Evolutionary conservation across 805 yeast species (phyloP).

Genomic region (Candida ortonii): DNA sequence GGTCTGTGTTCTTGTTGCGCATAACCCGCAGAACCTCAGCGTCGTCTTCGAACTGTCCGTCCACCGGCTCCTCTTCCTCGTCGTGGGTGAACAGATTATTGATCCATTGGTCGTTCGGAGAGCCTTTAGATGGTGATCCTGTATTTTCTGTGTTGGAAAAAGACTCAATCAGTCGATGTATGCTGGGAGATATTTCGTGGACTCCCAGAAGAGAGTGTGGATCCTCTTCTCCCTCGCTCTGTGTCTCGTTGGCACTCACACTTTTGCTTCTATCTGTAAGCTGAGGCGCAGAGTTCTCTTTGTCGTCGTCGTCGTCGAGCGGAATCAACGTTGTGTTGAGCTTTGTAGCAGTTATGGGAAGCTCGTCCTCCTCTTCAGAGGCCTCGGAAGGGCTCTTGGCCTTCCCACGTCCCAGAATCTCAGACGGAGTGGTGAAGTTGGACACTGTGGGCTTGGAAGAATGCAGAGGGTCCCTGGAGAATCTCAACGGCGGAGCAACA

Average conservation of each 20-base stretch:
- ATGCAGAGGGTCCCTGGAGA: too few relatives aligned
- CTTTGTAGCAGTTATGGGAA: conserved; percentile 45
- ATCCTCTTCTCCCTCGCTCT: conserved; percentile 5
- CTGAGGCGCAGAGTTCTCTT: conserved; percentile 29
- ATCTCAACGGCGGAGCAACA: too few relatives aligned
- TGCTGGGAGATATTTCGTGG: conserved; percentile 34
- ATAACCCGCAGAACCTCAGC: conserved; percentile 28
- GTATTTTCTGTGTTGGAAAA: conserved; percentile 26
- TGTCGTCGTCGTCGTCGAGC: conserved; percentile 41
- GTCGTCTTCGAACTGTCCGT: conserved; percentile 20
- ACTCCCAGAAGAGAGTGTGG: conserved; percentile 25
- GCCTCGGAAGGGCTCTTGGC: conserved; percentile 6
- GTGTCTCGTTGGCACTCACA: conserved; percentile 4
- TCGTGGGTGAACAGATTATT: conserved; percentile 30
- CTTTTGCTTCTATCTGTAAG: background rate
- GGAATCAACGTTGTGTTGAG: conserved; percentile 53
- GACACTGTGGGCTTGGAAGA: background rate
- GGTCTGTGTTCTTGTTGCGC: conserved; percentile 1
- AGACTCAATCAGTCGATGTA: conserved; percentile 33
- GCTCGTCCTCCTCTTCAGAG: conserved; percentile 33
- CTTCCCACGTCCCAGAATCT: background rate
- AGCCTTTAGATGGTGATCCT: conserved; percentile 28
- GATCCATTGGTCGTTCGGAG: conserved; percentile 30
- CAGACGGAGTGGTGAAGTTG: background rate
- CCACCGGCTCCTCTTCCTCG: conserved; percentile 23